Evolutionary conservation across 331 rosid genomes (phyloP).

Genomic region (Acacia concinna): DNA sequence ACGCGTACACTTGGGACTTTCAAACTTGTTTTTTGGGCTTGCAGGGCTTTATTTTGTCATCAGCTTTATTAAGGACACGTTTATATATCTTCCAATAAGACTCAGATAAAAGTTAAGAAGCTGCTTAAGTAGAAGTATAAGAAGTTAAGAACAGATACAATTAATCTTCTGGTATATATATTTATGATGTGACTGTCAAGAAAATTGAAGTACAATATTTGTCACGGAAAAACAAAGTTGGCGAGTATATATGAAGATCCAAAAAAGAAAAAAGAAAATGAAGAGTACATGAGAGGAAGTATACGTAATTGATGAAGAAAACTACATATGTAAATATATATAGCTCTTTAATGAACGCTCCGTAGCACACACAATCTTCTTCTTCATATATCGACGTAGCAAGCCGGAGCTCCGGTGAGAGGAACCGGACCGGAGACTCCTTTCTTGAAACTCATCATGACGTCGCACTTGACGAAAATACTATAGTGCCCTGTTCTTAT

Average conservation of each 20-base stretch:
- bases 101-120: no score
- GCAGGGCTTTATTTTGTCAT: no score
- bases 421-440: slow-evolving; percentile 80
- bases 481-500: slow-evolving; percentile 59
- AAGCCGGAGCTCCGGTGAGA: slow-evolving; percentile 58
- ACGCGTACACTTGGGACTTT: no score
- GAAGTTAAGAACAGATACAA: neutral
- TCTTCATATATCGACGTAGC: slow-evolving; percentile 60
- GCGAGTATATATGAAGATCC: neutral
- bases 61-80: no score
- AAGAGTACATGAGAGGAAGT: neutral
- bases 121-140: no score
- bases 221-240: neutral
- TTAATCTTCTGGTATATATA: neutral
- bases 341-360: neutral
- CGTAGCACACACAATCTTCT: neutral
- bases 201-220: neutral
- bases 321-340: no score
- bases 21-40: no score
- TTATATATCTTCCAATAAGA: no score
- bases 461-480: slow-evolving; percentile 66
- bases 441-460: slow-evolving; percentile 69
- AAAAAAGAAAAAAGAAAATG: neutral
- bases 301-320: neutral
- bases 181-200: neutral